Percentiles rank a stretch among this genome's conserved stretches.
phyloP scores from a whole-genome alignment of 805 yeast genomes.

The Nakazawaea laoshanensis region DNA sequence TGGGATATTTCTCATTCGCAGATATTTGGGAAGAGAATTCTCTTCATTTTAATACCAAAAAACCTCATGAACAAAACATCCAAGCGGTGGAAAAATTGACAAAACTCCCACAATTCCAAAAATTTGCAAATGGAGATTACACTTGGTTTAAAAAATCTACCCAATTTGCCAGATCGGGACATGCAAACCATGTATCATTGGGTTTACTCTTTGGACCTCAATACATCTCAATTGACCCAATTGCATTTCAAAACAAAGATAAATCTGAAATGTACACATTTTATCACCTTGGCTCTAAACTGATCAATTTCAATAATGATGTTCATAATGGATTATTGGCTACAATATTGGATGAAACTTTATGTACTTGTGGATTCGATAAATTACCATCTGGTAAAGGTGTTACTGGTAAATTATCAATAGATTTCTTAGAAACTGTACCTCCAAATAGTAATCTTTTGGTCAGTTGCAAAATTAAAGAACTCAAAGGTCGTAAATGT shows the following conservation, averaged over 20 bases:
- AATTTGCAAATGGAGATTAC: not conserved
- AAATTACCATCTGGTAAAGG: constrained; percentile 74
- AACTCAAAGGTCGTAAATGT: constrained; percentile 73
- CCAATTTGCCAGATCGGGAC: constrained; percentile 50
- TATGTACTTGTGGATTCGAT: constrained; percentile 82
- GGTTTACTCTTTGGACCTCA: constrained; percentile 66
- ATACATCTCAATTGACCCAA: constrained; percentile 68
- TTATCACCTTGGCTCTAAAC: constrained; percentile 59
- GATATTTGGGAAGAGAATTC: constrained; percentile 10
- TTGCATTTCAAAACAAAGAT: constrained; percentile 44
- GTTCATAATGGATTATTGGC: constrained; percentile 79
- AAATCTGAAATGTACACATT: constrained; percentile 52
- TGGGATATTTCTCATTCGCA: constrained; percentile 5
- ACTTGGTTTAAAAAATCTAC: constrained; percentile 22
- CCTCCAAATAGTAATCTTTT: constrained; percentile 58
- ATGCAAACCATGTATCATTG: constrained; percentile 55
- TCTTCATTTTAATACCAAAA: constrained; percentile 6
- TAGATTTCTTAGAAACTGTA: constrained; percentile 56
- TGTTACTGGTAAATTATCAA: constrained; percentile 72
- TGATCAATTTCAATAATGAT: constrained; percentile 53
- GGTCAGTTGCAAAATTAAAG: constrained; percentile 56
- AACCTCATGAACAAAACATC: constrained; percentile 4
- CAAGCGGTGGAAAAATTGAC: not conserved
- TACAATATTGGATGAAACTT: constrained; percentile 74
- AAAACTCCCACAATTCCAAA: not conserved